Percentiles rank a stretch among this genome's conserved stretches.
These are phyloP conservation scores for Macrocystidia cucumis DNA, from an alignment of 1,284 basidiomycete genomes.

Conservation along the genomic window DNA sequence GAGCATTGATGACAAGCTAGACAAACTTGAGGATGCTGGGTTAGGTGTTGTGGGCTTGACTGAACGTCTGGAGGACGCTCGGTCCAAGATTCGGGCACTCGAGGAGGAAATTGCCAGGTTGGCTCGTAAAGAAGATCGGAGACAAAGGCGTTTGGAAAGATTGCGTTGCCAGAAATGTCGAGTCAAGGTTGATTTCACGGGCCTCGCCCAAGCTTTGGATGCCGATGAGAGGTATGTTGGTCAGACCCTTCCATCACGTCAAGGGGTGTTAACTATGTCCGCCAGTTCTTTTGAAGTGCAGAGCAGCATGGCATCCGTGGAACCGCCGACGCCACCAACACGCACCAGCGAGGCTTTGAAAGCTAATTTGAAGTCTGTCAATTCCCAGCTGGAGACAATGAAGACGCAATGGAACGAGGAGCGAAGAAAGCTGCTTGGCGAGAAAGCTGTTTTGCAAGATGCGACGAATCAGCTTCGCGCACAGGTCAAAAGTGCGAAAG, in stretches of 20 bases:
- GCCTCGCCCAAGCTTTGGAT: conserved; percentile 25
- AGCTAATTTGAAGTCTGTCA: conserved; percentile 48
- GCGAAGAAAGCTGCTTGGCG: conserved; percentile 49
- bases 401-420: conserved; percentile 64
- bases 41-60: conserved; percentile 62
- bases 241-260: neutral
- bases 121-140: conserved; percentile 56
- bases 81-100: conserved; percentile 42
- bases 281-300: conserved; percentile 42
- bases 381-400: conserved; percentile 52
- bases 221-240: conserved; percentile 51
- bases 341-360: conserved; percentile 55
- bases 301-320: conserved; percentile 36
- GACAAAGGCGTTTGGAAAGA: conserved; percentile 46
- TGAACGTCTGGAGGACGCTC: conserved; percentile 63
- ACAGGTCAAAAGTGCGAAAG: conserved; percentile 49
- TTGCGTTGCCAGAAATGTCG: conserved; percentile 60
- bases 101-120: conserved; percentile 64
- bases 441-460: conserved; percentile 65
- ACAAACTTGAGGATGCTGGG: conserved; percentile 74
- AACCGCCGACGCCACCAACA: conserved; percentile 59
- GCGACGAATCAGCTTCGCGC: conserved; percentile 55
- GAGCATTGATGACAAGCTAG: conserved; percentile 78
- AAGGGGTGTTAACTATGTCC: conserved; percentile 19
- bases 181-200: conserved; percentile 46